Percentiles rank a stretch among this genome's conserved stretches.
These are phyloP conservation scores for Wallacemonas sp. DNA, from an alignment of 208 protist genomes.

Conservation along the genomic window DNA sequence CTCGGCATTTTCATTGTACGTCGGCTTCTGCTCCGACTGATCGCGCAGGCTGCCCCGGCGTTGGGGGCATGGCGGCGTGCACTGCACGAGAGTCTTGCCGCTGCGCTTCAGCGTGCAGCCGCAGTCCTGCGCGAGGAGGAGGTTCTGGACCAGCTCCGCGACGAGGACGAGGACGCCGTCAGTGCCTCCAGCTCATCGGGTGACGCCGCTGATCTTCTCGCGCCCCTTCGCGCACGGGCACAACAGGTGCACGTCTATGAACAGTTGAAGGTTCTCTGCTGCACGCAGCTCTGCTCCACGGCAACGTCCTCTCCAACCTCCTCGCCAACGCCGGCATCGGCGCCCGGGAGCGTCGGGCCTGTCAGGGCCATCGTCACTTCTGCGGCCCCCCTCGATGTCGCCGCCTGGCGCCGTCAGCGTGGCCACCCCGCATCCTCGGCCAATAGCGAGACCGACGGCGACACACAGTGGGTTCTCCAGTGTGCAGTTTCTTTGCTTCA, in stretches of 20 bases:
- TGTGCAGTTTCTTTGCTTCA: neutral
- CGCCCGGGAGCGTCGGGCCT: too few species aligned
- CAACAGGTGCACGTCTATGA: constrained; percentile 2
- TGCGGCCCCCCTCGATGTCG: neutral
- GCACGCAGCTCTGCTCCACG: neutral
- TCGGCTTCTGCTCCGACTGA: neutral
- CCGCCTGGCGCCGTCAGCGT: neutral
- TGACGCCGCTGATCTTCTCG: neutral
- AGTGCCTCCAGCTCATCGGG: too few species aligned
- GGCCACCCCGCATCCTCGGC: neutral
- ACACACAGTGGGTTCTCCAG: neutral
- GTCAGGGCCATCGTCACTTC: too few species aligned
- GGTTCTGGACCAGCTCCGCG: neutral
- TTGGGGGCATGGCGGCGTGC: neutral
- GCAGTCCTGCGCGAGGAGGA: neutral
- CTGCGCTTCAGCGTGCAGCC: neutral
- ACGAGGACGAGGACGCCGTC: neutral
- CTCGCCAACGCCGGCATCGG: neutral
- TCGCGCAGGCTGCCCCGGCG: neutral
- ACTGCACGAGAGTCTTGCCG: neutral
- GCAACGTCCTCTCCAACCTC: neutral
- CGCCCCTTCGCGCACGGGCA: neutral
- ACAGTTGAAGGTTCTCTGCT: neutral
- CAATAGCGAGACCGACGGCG: neutral
- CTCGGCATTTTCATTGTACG: constrained; percentile 13